phyloP scores from a whole-genome alignment of 441 rosid species.

The Erodium moschatum region DNA sequence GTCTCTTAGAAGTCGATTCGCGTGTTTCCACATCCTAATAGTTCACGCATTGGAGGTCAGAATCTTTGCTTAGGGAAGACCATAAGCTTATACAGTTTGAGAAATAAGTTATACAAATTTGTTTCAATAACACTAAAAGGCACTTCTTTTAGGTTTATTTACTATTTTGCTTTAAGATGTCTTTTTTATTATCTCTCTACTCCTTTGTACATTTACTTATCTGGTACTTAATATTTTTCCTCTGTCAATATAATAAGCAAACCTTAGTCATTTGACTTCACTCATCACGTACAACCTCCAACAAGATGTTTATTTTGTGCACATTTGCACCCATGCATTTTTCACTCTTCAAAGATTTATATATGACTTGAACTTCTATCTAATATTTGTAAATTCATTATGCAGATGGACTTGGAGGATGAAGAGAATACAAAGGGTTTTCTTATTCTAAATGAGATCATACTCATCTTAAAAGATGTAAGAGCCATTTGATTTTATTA shows the following conservation, averaged over 20 bases:
- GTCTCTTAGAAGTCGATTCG: conserved; percentile 55
- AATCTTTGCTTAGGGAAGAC: conserved; percentile 9
- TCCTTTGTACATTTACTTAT: background rate
- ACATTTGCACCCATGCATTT: background rate
- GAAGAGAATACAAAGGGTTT: conserved; percentile 69
- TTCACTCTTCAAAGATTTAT: background rate
- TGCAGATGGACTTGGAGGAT: conserved; percentile 49
- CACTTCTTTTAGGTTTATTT: background rate
- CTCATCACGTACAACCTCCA: background rate
- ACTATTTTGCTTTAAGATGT: background rate
- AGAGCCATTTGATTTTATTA: conserved; percentile 22
- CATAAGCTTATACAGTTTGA: conserved; percentile 9
- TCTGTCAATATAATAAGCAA: background rate
- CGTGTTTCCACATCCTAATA: conserved; percentile 59
- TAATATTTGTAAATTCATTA: conserved; percentile 12
- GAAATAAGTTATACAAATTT: conserved; percentile 7
- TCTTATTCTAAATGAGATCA: conserved; percentile 84
- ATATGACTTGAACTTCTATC: conserved; percentile 2
- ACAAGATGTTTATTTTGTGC: background rate
- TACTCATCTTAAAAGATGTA: conserved; percentile 79
- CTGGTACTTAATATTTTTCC: background rate
- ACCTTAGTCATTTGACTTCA: background rate
- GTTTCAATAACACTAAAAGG: background rate
- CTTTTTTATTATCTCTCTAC: background rate
- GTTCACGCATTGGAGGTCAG: conserved; percentile 61